Base-by-base conservation (phyloP, 306 rosid species). In the Vigna mungo region DNA sequence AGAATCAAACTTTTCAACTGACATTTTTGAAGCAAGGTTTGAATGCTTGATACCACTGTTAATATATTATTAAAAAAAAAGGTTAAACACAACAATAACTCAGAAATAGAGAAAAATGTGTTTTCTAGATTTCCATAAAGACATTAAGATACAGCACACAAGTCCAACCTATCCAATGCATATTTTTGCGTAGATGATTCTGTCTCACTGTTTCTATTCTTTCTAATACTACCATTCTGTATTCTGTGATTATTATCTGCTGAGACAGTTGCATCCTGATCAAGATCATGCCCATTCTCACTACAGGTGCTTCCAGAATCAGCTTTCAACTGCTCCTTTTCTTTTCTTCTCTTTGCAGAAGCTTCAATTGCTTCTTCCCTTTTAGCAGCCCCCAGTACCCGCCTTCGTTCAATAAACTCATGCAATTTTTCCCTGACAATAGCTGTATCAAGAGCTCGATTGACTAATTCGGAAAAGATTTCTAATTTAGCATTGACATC, bases 341-440 rank as follows among this genome's bases (percentile, higher is more conserved):
- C 76, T 89, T 85, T 86, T 80, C 96, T 87, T 84, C 81, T 92
- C 88, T 86, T 87, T 63, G 85, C 87, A 70, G 82, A 93, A 71
- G 89, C 87, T 81, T 83, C 76, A 56, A 83, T 18, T 9, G 80
- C 86, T 67, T 89, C 93, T 81, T 81, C 99, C 86, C 99, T 90
- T 80, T 78, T 90, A 71, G 96, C 70, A 67, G 90, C 96, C 58
- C 97, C 97, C 72, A 95, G 94, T 55, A 69, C 84, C 18, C 87
- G 96, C 80, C 90, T 84, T 84, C 92, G 88, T 84, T 95, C 94
- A 81, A 95, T 81, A 79, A 88, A 16, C 58, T 82, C 91, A 80
- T 88, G 91, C 81, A 95, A 55, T 81, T 85, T 89, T 80, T 87
- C 93, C 83, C 89, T 87, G 81, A 95, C 62, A 77, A 71, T 74